Evolutionary conservation across 371 early-diverging fungal species (phyloP).

Genomic region (Funneliformis caledonium): DNA sequence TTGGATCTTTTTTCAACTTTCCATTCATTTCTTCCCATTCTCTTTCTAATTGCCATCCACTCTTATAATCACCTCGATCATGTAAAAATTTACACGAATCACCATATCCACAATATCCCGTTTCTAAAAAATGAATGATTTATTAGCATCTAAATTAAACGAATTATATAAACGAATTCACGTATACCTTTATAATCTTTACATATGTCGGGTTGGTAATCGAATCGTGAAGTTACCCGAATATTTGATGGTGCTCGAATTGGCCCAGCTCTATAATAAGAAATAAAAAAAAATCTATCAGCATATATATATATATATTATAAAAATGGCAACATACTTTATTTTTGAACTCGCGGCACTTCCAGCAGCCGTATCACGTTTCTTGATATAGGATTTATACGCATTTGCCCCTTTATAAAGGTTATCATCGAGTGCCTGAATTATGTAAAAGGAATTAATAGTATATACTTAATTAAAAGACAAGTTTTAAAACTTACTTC

Average conservation of each 20-base stretch:
- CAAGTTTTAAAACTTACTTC: slow-evolving; percentile 39
- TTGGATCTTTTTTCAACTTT: slow-evolving; percentile 51
- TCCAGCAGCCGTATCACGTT: slow-evolving; percentile 56
- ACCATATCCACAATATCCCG: slow-evolving; percentile 96
- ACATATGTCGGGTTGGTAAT: slow-evolving; percentile 98
- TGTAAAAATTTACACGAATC: slow-evolving; percentile 97
- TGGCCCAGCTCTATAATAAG: slow-evolving; percentile 80
- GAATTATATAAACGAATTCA: neutral
- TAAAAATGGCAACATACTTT: slow-evolving; percentile 42
- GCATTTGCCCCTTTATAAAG: slow-evolving; percentile 64
- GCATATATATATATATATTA: neutral
- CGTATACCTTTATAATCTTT: slow-evolving; percentile 94
- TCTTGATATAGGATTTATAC: slow-evolving; percentile 72
- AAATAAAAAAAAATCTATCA: slow-evolving; percentile 41
- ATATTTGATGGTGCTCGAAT: slow-evolving; percentile 82
- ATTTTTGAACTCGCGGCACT: slow-evolving; percentile 56
- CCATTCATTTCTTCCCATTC: slow-evolving; percentile 91
- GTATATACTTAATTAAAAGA: neutral
- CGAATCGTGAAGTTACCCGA: slow-evolving; percentile 86
- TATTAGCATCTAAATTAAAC: neutral
- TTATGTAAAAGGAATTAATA: neutral
- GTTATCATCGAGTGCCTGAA: slow-evolving; percentile 48
- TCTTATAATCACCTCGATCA: slow-evolving; percentile 96
- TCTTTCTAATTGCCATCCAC: slow-evolving; percentile 93
- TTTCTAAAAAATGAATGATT: slow-evolving; percentile 54